phyloP scores from a whole-genome alignment of 352 stramenopile genomes.

The Globisporangium canariense region DNA sequence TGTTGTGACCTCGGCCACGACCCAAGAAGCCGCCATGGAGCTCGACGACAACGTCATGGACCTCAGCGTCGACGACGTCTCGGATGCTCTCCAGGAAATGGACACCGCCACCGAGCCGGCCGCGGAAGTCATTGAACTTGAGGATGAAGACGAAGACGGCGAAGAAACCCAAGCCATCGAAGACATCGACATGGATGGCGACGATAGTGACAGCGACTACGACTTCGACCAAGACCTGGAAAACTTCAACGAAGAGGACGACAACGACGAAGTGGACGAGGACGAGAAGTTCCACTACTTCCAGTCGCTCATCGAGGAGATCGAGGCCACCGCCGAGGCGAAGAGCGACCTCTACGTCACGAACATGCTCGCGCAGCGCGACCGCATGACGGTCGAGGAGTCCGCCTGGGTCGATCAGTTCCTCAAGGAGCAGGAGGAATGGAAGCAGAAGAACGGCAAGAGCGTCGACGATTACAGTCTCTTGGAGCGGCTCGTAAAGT shows the following conservation, averaged over 20 bases:
- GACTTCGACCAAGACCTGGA: slow-evolving; percentile 12
- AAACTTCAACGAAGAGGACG: slow-evolving; percentile 14
- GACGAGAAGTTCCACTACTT: slow-evolving; percentile 13
- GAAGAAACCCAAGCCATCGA: background rate
- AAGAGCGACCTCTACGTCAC: slow-evolving; percentile 26
- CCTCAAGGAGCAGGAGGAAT: slow-evolving; percentile 25
- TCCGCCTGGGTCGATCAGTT: slow-evolving; percentile 29
- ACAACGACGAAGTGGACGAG: slow-evolving; percentile 13
- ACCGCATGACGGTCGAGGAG: slow-evolving; percentile 21
- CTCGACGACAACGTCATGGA: slow-evolving; percentile 4
- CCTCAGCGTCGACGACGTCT: slow-evolving; percentile 8
- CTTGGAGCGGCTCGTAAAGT: slow-evolving; percentile 3
- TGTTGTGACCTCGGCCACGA: background rate
- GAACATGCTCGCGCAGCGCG: slow-evolving; percentile 25
- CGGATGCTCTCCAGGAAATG: background rate
- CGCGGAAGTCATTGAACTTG: background rate
- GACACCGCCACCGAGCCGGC: background rate
- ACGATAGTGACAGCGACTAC: slow-evolving; percentile 14
- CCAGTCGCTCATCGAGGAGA: slow-evolving; percentile 13
- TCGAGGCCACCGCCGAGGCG: slow-evolving; percentile 3
- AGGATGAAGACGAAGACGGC: slow-evolving; percentile 1
- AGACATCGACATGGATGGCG: slow-evolving; percentile 7
- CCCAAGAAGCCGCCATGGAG: background rate
- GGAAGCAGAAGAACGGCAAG: slow-evolving; percentile 28
- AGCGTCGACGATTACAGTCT: slow-evolving; percentile 23